These are phyloP conservation scores for Trichoderma sp. DNA, from an alignment of 2,329 filamentous ascomycete genomes.

Conservation along the genomic window DNA sequence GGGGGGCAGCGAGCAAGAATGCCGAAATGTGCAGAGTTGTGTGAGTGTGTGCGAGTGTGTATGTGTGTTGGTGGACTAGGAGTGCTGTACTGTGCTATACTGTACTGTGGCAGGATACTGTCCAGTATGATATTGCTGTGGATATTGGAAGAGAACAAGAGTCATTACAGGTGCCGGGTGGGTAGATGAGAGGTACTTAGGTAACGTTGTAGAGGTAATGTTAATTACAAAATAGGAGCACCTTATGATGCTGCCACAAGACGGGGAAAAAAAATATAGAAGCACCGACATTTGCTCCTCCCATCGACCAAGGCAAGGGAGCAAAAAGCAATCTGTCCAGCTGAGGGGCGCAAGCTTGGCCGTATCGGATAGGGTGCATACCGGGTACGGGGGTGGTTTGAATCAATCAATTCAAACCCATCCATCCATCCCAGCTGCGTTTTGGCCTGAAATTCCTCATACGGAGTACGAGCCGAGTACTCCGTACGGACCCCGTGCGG, in stretches of 20 bases:
- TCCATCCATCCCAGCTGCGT: not conserved
- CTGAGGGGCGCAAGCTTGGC: slow-evolving; percentile 7
- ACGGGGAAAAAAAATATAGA: not conserved
- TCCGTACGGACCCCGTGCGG: slow-evolving; percentile 19
- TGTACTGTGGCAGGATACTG: not conserved
- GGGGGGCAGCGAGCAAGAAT: not conserved
- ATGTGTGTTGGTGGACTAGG: not conserved
- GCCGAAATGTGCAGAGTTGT: not conserved
- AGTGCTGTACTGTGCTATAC: not conserved
- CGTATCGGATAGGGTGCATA: slow-evolving; percentile 11
- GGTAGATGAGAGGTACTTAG: not conserved
- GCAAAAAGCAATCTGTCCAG: not conserved
- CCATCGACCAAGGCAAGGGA: not conserved
- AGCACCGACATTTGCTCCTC: not conserved
- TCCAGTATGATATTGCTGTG: not conserved
- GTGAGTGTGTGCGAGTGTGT: not conserved
- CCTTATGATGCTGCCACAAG: not conserved
- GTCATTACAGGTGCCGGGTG: not conserved
- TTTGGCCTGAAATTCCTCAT: slow-evolving; percentile 3
- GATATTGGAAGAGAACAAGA: not conserved
- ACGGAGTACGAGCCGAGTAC: slow-evolving; percentile 17
- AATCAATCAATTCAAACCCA: not conserved
- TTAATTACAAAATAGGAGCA: not conserved
- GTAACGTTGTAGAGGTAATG: not conserved
- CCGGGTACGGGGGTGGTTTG: not conserved